Conservation (phyloP, 495 filamentous ascomycete species). For the Podospora appendiculata region DNA sequence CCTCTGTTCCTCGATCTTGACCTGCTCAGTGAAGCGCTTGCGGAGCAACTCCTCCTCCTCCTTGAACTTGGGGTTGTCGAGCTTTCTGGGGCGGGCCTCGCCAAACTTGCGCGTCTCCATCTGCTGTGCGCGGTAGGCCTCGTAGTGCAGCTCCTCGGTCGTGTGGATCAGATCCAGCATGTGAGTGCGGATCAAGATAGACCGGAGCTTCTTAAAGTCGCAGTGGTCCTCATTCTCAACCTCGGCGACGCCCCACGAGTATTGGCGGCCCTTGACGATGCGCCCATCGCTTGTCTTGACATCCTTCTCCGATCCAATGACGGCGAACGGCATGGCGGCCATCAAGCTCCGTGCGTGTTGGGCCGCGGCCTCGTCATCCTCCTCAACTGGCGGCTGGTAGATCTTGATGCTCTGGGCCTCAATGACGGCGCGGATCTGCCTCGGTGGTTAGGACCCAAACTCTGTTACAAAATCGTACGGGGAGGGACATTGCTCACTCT, state of each 20-base stretch:
- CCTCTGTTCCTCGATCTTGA: conserved; percentile 98
- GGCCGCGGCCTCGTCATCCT: conserved; percentile 93
- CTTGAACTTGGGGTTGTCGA: conserved; percentile 99
- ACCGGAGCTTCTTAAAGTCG: conserved; percentile 99
- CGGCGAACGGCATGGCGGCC: conserved; percentile 96
- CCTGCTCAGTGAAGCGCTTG: conserved; percentile 99
- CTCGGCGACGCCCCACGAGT: conserved; percentile 97
- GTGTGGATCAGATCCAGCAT: conserved; percentile 99
- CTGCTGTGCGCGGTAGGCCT: conserved; percentile 96
- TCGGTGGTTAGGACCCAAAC: neutral
- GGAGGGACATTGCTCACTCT: conserved; percentile 48
- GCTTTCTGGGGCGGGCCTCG: conserved; percentile 90
- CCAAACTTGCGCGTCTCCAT: conserved; percentile 99
- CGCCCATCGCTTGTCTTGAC: conserved; percentile 92
- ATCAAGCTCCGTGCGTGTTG: conserved; percentile 89
- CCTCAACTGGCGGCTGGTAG: conserved; percentile 93
- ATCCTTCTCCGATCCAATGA: conserved; percentile 98
- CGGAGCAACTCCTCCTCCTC: conserved; percentile 96
- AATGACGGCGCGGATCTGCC: conserved; percentile 84
- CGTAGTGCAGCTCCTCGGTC: conserved; percentile 97
- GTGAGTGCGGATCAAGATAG: conserved; percentile 98
- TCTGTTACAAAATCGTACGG: neutral
- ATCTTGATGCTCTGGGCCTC: conserved; percentile 99
- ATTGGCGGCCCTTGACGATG: conserved; percentile 97
- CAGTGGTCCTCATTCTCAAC: conserved; percentile 99